Percentiles rank a stretch among this genome's conserved stretches.
Conservation (phyloP, 768 basidiomycete genomes). For the Epithele typhae region DNA sequence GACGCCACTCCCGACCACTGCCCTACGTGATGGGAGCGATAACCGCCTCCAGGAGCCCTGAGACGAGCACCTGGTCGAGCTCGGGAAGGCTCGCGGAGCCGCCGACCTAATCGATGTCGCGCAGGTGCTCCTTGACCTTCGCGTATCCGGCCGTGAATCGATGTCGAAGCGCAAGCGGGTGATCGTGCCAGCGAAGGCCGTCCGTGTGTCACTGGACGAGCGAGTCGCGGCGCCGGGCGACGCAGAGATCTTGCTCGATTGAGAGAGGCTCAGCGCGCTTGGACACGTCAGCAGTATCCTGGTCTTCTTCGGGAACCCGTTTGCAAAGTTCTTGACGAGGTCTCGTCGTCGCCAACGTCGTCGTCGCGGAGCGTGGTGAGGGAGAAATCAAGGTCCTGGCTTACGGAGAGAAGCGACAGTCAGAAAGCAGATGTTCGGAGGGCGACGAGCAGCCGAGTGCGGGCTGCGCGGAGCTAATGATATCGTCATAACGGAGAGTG, state of each 20-base stretch:
- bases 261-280: conserved; percentile 63
- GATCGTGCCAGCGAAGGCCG: conserved; percentile 61
- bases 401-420: conserved; percentile 66
- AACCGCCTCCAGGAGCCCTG: conserved; percentile 57
- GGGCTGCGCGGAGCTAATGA: too few relatives aligned
- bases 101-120: conserved; percentile 78
- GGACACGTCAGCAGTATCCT: conserved; percentile 67
- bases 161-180: too few relatives aligned
- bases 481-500: too few relatives aligned
- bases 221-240: conserved; percentile 85
- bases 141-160: conserved; percentile 54
- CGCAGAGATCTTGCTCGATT: conserved; percentile 87
- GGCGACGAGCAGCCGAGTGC: conserved; percentile 79
- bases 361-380: conserved; percentile 47
- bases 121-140: conserved; percentile 52
- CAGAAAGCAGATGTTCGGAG: conserved; percentile 74
- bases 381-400: conserved; percentile 66
- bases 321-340: conserved; percentile 89
- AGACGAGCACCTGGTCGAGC: conserved; percentile 52
- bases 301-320: conserved; percentile 97
- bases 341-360: conserved; percentile 58
- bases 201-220: conserved; percentile 92
- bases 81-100: conserved; percentile 73
- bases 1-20: conserved; percentile 66
- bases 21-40: conserved; percentile 63